Evolutionary conservation across 2,329 filamentous ascomycete genomes (phyloP).

Genomic region (Fusarium sarcochroum): DNA sequence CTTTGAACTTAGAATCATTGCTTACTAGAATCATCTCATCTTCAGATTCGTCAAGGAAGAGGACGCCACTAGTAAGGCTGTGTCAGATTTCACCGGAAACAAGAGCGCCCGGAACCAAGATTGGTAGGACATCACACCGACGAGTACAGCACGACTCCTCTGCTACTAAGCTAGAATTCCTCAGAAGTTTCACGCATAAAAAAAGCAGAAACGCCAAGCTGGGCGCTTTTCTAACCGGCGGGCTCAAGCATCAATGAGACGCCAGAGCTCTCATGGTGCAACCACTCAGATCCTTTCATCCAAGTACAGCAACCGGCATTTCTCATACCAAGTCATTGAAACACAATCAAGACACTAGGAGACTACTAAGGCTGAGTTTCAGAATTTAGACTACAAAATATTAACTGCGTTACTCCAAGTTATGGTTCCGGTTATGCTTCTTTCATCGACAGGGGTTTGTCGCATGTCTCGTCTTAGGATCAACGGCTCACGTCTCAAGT

Average conservation of each 20-base stretch:
- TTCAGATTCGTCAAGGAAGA: not conserved
- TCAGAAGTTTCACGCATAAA: slow-evolving; percentile 1
- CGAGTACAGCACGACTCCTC: not conserved
- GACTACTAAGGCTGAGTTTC: not conserved
- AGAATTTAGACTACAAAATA: not conserved
- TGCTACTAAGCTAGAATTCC: not conserved
- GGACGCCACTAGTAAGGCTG: slow-evolving; percentile 7
- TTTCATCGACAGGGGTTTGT: slow-evolving; percentile 25
- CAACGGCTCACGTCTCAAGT: slow-evolving; percentile 8
- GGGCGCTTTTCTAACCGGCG: slow-evolving; percentile 17
- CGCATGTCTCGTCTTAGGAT: slow-evolving; percentile 4
- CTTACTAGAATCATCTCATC: slow-evolving; percentile 7
- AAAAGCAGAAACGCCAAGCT: slow-evolving; percentile 20
- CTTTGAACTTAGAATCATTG: not conserved
- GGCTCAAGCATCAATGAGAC: slow-evolving; percentile 11
- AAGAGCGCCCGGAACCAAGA: slow-evolving; percentile 19
- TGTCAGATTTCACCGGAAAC: slow-evolving; percentile 33
- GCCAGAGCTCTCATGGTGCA: slow-evolving; percentile 7
- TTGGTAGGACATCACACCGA: not conserved
- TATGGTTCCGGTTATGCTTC: slow-evolving; percentile 35
- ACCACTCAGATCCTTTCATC: not conserved
- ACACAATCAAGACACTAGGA: not conserved
- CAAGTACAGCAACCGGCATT: not conserved
- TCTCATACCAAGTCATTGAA: not conserved
- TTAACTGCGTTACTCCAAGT: not conserved